Evolutionary conservation across 176 grass and related monocot genomes (phyloP), one percentile per base, ranked within the genome.

Genomic region (Aegilops bicornis): DNA sequence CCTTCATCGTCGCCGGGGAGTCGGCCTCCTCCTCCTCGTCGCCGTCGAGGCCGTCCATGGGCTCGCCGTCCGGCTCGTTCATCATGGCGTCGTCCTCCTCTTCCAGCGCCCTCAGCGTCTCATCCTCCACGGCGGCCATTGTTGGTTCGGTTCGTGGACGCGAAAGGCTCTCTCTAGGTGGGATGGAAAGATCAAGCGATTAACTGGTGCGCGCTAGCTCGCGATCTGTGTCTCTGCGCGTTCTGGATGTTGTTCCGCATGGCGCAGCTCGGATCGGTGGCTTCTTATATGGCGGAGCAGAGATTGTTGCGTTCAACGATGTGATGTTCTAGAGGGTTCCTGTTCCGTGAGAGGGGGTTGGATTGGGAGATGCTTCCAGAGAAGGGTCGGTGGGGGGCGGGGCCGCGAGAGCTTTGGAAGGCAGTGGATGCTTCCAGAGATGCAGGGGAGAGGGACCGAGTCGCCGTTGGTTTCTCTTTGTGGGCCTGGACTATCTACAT

Each of bases 11-110:
- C 27, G 12, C 20, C 1, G 78, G 36, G 47, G 66, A 69, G 29
- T 48, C 20, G 3, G 30, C 61, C 48, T 70, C 79, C 6, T 79
- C 92, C 37, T 40, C 85, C 0, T 72, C 88, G 8, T 81, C 89
- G 36, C 35, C 83, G 17, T 78, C 76, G 24, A 76, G 64, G 19
- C 82, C 85, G 20, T 62, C 35, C 70, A 79, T 60, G 69, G 69
- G 35, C 63, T 22, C 79, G 47, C 56, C 86, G 32, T 84, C 88
- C 20, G 60, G 6, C 19, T 85, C 88, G 11, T 76, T 36, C 82
- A 79, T 89, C 82, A 79, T 89, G 74, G 67, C 19, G 37, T 89
- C 87, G 40, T 89, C 76, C 76, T 50, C 86, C 79, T 77, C 80
- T 10, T 62, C 73, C 27, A 71, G 14, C 27, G 4, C 64, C 6